These are phyloP conservation scores for Collybia sp. DNA, from an alignment of 768 basidiomycete genomes.

Conservation along the genomic window DNA sequence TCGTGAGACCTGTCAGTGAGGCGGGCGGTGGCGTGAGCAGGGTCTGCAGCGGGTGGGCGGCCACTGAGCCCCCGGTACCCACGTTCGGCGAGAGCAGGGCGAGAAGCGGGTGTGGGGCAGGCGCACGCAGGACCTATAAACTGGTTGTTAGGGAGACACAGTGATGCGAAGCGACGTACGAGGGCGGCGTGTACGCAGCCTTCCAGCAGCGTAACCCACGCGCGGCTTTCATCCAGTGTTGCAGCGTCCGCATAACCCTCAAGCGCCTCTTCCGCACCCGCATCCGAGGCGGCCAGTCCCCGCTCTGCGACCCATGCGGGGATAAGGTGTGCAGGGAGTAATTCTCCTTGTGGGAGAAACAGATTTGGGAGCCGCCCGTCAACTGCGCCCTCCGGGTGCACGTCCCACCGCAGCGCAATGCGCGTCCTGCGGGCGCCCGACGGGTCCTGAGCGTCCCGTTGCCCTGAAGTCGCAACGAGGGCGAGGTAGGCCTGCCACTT, in stretches of 20 bases:
- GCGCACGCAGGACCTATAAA: slow-evolving; percentile 25
- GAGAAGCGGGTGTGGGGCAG: slow-evolving; percentile 13
- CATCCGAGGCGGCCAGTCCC: slow-evolving; percentile 27
- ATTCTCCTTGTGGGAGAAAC: slow-evolving; percentile 45
- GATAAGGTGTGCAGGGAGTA: slow-evolving; percentile 65
- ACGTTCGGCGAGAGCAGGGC: slow-evolving; percentile 29
- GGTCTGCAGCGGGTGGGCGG: slow-evolving; percentile 35
- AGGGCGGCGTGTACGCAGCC: slow-evolving; percentile 73
- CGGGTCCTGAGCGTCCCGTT: too few relatives aligned
- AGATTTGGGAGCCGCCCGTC: slow-evolving; percentile 69
- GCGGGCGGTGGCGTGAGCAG: slow-evolving; percentile 63
- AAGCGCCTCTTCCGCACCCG: slow-evolving; percentile 39
- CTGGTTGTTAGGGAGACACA: not conserved
- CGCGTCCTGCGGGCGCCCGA: slow-evolving; percentile 5
- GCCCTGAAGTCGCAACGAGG: slow-evolving; percentile 39
- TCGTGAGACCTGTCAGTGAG: slow-evolving; percentile 64
- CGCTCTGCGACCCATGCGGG: slow-evolving; percentile 60
- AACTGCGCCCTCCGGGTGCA: slow-evolving; percentile 64
- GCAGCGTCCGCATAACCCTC: slow-evolving; percentile 65
- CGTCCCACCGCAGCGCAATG: slow-evolving; percentile 61
- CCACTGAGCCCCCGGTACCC: slow-evolving; percentile 15
- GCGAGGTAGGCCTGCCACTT: slow-evolving; percentile 88
- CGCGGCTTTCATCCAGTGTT: slow-evolving; percentile 69
- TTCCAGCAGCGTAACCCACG: slow-evolving; percentile 80
- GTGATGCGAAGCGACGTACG: slow-evolving; percentile 32